Evolutionary conservation across 2,329 filamentous ascomycete species (phyloP).

Genomic region (Sarocladiaceae sp.): DNA sequence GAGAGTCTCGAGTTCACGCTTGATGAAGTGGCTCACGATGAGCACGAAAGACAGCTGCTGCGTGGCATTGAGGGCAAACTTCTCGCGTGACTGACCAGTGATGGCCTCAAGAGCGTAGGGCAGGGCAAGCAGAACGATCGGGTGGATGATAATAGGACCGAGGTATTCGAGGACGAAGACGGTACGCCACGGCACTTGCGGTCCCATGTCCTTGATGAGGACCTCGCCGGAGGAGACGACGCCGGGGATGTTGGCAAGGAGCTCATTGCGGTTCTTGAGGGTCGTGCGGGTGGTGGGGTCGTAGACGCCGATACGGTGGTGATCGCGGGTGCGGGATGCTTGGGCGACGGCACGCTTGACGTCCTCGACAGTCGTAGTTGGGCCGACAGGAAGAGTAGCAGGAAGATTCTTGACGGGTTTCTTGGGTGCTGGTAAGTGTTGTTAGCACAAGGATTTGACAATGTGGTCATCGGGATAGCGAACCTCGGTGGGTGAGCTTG

Average conservation of each 20-base stretch:
- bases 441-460: conserved; percentile 7
- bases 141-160: conserved; percentile 85
- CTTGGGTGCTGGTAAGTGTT: conserved; percentile 34
- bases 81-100: conserved; percentile 11
- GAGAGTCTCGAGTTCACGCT: conserved; percentile 91
- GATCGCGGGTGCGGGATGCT: conserved; percentile 46
- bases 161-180: conserved; percentile 96
- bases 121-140: conserved; percentile 66
- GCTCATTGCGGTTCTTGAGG: conserved; percentile 56
- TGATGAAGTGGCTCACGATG: conserved; percentile 80
- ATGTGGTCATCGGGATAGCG: conserved; percentile 1
- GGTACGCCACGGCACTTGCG: conserved; percentile 86
- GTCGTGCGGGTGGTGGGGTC: conserved; percentile 58
- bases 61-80: conserved; percentile 50
- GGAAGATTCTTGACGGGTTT: conserved; percentile 53
- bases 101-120: conserved; percentile 53
- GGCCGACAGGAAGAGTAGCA: conserved; percentile 41
- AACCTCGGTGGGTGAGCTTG: conserved; percentile 33
- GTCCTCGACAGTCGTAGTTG: conserved; percentile 54
- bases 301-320: conserved; percentile 59
- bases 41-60: conserved; percentile 74
- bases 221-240: conserved; percentile 53
- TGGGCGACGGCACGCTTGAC: conserved; percentile 53
- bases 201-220: conserved; percentile 89
- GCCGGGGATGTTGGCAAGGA: conserved; percentile 42